Evolutionary conservation across 139 green algal species (phyloP), one percentile per base, ranked within the genome.

Genomic region (Desmodesmus armatus): DNA sequence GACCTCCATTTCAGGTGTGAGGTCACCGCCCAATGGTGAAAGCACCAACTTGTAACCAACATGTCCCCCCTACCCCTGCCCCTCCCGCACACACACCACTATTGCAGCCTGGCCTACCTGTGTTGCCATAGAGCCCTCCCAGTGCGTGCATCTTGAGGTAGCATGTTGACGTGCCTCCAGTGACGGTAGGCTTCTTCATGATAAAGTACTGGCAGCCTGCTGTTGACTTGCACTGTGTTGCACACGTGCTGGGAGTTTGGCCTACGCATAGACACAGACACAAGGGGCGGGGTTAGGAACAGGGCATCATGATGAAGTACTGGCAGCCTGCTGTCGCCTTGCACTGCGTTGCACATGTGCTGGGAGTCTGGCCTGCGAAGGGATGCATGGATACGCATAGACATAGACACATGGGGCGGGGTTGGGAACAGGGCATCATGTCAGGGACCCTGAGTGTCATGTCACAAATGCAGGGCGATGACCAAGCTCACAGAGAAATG

Each of bases 61-160:
- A n/a, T n/a, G n/a, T n/a, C n/a, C n/a, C n/a, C n/a, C n/a, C n/a
- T n/a, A n/a, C n/a, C n/a, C n/a, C n/a, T n/a, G n/a, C 47, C 47
- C 47, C 47, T 21, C 9, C 47, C 13, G 47, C 13, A 55, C 47
- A 55, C n/a, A 55, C 47, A 55, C 9, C 47, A 55, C 13, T 55
- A 7, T 55, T 55, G 13, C 47, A 55, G 47, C 9, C 47, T 7
- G 47, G 47, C 47, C 47, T 13, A 55, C 69, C 69, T 11, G 80
- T 85, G 17, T 15, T 70, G 11, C 80, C 80, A 29, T 79, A 85
- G 19, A 66, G 9, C 3, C 80, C 80, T 7, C 80, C 80, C 2
- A 85, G 47, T 21, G 51, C 41, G 23, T 85, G 47, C 66, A 78
- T 85, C n/a, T 85, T 85, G 27, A 85, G 33, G 67, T 85, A 85